Evolutionary conservation across 768 basidiomycete genomes (phyloP).

Genomic region (Pisolithus marmoratus): DNA sequence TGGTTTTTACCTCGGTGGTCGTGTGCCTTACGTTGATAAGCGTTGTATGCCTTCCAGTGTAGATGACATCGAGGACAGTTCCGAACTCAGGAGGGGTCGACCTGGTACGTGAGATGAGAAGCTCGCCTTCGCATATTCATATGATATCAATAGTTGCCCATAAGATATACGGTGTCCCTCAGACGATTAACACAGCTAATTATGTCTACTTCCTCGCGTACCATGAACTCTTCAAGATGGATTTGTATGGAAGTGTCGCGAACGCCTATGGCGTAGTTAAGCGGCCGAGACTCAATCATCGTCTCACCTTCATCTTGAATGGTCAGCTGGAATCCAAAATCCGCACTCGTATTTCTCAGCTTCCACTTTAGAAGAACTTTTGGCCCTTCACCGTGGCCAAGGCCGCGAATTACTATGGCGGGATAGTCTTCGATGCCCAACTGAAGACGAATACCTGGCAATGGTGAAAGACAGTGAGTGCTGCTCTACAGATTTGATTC

Average conservation of each 20-base stretch:
- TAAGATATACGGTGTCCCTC: conserved; percentile 93
- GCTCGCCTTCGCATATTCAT: background rate
- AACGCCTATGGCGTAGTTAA: conserved; percentile 15
- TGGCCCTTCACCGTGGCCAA: conserved; percentile 89
- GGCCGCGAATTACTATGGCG: conserved; percentile 93
- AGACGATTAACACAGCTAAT: conserved; percentile 95
- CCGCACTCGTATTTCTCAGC: background rate
- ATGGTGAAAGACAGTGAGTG: conserved; percentile 93
- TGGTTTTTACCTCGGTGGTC: conserved; percentile 16
- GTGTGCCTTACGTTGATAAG: background rate
- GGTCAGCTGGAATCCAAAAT: conserved; percentile 36
- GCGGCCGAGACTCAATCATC: conserved; percentile 23
- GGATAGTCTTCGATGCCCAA: conserved; percentile 84
- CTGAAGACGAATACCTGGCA: conserved; percentile 87
- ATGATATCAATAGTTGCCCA: conserved; percentile 64
- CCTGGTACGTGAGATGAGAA: conserved; percentile 51
- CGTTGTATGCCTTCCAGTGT: conserved; percentile 44
- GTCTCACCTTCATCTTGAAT: conserved; percentile 70
- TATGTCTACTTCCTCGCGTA: conserved; percentile 96
- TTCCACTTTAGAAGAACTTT: conserved; percentile 47
- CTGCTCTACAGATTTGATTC: background rate
- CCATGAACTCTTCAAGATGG: conserved; percentile 58
- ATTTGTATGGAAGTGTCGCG: conserved; percentile 30
- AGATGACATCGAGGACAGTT: conserved; percentile 94
- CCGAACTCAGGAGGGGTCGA: conserved; percentile 76